Evolutionary conservation across 257 asterid species (phyloP).

Genomic region (Capsicum baccatum): DNA sequence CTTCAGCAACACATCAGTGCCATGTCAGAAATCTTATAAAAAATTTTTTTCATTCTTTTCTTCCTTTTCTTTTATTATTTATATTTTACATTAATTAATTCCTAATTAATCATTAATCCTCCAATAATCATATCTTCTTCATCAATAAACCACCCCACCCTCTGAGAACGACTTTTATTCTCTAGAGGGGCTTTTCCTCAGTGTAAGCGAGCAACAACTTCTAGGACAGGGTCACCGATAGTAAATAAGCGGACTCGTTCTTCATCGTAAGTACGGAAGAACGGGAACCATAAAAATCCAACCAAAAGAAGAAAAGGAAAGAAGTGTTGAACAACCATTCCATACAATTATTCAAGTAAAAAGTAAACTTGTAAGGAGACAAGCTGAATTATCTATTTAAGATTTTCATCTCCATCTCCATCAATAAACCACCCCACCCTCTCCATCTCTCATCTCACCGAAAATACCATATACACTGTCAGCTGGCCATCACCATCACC

Average conservation of each 20-base stretch:
- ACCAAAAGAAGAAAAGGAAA: background rate
- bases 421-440: no score
- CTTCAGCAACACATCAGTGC: no score
- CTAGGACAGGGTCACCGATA: background rate
- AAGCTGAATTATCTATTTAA: background rate
- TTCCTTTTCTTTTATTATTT: no score
- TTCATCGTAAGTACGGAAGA: background rate
- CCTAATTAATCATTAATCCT: no score
- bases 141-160: no score
- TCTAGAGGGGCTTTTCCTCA: background rate
- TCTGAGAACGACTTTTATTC: background rate
- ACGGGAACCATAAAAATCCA: background rate
- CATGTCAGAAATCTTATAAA: no score
- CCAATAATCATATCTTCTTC: no score
- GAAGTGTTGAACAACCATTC: background rate
- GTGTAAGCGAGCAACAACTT: background rate
- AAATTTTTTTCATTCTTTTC: no score
- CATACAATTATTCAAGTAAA: background rate
- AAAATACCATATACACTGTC: no score
- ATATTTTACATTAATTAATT: no score
- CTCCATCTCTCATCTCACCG: no score
- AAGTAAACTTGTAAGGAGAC: background rate
- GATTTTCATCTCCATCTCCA: background rate
- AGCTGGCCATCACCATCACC: no score
- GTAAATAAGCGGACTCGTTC: background rate